Conservation (phyloP, 2,329 filamentous ascomycete genomes). For the Biscogniauxia mediterranea region DNA sequence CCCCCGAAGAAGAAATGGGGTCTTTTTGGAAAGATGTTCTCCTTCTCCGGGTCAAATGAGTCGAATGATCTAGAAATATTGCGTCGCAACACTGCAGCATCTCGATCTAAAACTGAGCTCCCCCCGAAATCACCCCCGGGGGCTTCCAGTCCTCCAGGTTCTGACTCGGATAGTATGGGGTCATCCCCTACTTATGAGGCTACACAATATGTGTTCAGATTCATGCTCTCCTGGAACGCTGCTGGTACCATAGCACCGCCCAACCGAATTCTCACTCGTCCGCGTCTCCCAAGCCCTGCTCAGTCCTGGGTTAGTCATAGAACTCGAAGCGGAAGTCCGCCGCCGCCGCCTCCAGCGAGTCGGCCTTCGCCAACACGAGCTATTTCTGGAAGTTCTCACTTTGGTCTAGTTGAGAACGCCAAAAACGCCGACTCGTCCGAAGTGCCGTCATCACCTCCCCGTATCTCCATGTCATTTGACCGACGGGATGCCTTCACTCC, state of each 20-base stretch:
- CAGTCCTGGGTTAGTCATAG: slow-evolving; percentile 58
- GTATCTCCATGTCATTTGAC: slow-evolving; percentile 20
- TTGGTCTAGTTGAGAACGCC: slow-evolving; percentile 49
- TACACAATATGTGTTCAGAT: slow-evolving; percentile 68
- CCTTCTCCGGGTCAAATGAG: slow-evolving; percentile 37
- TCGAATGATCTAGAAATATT: slow-evolving; percentile 50
- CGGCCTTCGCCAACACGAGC: slow-evolving; percentile 45
- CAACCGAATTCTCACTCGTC: slow-evolving; percentile 63
- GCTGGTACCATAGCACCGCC: slow-evolving; percentile 51
- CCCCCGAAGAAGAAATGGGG: slow-evolving; percentile 60
- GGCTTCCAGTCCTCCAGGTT: slow-evolving; percentile 36
- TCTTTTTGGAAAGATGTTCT: slow-evolving; percentile 62
- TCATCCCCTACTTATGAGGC: slow-evolving; percentile 55
- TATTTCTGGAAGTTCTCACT: slow-evolving; percentile 45
- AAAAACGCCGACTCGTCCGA: slow-evolving; percentile 46
- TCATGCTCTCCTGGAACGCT: slow-evolving; percentile 66
- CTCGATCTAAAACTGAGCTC: slow-evolving; percentile 37
- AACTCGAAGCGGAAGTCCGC: slow-evolving; percentile 38
- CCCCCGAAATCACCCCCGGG: slow-evolving; percentile 38
- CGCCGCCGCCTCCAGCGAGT: slow-evolving; percentile 37
- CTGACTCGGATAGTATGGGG: slow-evolving; percentile 53
- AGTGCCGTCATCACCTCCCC: slow-evolving; percentile 29
- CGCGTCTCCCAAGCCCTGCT: slow-evolving; percentile 68
- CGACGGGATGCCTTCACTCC: not conserved
- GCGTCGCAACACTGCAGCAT: slow-evolving; percentile 49